phyloP scores from a whole-genome alignment of 106 monocot genomes.

The Agapanthus africanus region DNA sequence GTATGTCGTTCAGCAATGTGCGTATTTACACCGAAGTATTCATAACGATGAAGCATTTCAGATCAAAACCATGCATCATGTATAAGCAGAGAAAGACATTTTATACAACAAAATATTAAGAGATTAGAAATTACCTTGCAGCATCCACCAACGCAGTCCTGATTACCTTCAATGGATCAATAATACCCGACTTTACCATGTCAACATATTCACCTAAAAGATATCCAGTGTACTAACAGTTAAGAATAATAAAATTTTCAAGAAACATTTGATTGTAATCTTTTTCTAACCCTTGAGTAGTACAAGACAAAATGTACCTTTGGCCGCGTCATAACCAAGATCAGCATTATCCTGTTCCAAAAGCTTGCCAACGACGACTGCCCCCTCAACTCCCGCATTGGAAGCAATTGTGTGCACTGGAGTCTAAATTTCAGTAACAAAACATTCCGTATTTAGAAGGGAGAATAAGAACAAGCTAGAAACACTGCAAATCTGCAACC shows the following conservation, averaged over 20 bases:
- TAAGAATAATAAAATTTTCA: no score
- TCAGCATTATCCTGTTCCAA: conserved; percentile 67
- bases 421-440: conserved; percentile 20
- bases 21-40: no score
- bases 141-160: conserved; percentile 70
- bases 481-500: background rate
- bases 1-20: no score
- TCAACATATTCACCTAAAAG: conserved; percentile 61
- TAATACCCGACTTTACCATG: conserved; percentile 59
- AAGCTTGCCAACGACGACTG: conserved; percentile 65
- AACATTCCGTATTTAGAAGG: background rate
- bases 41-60: no score
- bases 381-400: conserved; percentile 70
- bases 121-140: conserved; percentile 40
- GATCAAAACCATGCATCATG: no score
- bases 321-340: conserved; percentile 75
- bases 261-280: background rate
- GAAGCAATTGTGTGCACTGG: conserved; percentile 60
- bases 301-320: conserved; percentile 29
- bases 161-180: conserved; percentile 72
- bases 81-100: no score
- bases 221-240: no score
- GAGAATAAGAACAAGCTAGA: background rate
- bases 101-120: no score
- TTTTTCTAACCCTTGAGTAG: no score